A percentile compares a stretch with the other conserved stretches of the same genome.
Conservation (phyloP, 768 basidiomycete species). For the Royoungia palumana region DNA sequence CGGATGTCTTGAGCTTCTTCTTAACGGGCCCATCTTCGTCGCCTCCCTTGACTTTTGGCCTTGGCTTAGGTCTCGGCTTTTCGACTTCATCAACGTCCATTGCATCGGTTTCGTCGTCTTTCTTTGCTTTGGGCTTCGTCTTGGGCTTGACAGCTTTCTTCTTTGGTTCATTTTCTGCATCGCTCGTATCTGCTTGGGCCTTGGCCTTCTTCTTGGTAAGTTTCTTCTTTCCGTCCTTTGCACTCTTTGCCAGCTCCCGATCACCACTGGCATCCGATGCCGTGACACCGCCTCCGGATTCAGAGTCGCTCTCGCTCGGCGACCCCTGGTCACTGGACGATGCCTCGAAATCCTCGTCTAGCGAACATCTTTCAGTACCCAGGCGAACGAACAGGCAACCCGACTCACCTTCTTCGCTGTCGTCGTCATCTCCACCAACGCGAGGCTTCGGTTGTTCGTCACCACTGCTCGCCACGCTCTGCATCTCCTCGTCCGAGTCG, state of each 20-base stretch:
- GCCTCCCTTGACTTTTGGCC: slow-evolving; percentile 33
- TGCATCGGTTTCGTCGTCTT: slow-evolving; percentile 42
- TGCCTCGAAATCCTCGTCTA: slow-evolving; percentile 90
- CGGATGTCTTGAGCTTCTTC: slow-evolving; percentile 68
- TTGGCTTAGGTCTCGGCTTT: slow-evolving; percentile 38
- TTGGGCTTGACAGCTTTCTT: slow-evolving; percentile 46
- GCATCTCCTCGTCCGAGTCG: slow-evolving; percentile 80
- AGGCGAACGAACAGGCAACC: neutral
- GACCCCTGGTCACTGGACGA: slow-evolving; percentile 87
- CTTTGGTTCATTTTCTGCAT: slow-evolving; percentile 45
- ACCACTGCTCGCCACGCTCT: slow-evolving; percentile 72
- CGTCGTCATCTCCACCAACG: slow-evolving; percentile 57
- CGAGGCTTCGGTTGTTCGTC: slow-evolving; percentile 54
- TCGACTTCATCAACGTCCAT: slow-evolving; percentile 49
- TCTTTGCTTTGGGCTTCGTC: slow-evolving; percentile 38
- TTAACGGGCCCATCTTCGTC: slow-evolving; percentile 57
- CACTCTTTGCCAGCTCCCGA: slow-evolving; percentile 49
- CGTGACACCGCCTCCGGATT: slow-evolving; percentile 62
- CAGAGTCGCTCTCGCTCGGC: slow-evolving; percentile 69
- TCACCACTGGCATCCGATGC: slow-evolving; percentile 86
- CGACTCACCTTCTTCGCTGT: slow-evolving; percentile 65
- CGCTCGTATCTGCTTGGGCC: slow-evolving; percentile 40
- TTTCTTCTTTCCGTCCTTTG: slow-evolving; percentile 36
- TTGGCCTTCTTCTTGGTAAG: slow-evolving; percentile 44
- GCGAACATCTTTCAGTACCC: slow-evolving; percentile 1